A percentile compares a stretch with the other conserved stretches of the same genome.
Evolutionary conservation across 495 filamentous ascomycete genomes (phyloP).

Genomic region (Lasiosphaeria ovina): DNA sequence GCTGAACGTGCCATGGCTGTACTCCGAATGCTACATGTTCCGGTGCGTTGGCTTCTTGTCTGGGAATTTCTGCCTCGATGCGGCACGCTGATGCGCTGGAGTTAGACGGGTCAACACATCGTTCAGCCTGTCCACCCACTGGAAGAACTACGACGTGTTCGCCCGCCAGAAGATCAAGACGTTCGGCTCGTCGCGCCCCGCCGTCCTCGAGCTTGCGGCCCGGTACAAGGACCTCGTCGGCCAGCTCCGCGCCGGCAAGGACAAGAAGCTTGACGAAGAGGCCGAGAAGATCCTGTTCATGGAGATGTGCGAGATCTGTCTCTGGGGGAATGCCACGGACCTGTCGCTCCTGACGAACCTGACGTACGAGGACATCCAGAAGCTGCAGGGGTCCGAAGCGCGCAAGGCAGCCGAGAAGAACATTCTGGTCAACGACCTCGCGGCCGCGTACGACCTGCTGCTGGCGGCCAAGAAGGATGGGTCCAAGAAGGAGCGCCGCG

Average conservation of each 20-base stretch:
- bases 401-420: constrained; percentile 82
- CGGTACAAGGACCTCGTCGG: constrained; percentile 76
- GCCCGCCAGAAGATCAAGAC: constrained; percentile 86
- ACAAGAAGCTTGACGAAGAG: constrained; percentile 54
- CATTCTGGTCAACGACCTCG: constrained; percentile 82
- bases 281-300: constrained; percentile 76
- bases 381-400: constrained; percentile 84
- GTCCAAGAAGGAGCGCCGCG: constrained; percentile 55
- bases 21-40: constrained; percentile 92
- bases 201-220: constrained; percentile 89
- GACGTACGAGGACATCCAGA: constrained; percentile 94
- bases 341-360: constrained; percentile 85
- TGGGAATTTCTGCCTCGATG: too few relatives aligned
- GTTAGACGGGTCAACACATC: constrained; percentile 69
- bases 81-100: constrained; percentile 17
- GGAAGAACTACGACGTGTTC: constrained; percentile 93
- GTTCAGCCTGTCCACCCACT: constrained; percentile 75
- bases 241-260: constrained; percentile 50
- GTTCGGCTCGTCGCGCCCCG: constrained; percentile 87
- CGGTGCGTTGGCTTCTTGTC: constrained; percentile 42
- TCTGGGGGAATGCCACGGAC: constrained; percentile 98
- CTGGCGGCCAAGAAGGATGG: constrained; percentile 59
- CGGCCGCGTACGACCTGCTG: constrained; percentile 67
- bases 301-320: constrained; percentile 95
- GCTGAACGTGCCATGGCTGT: constrained; percentile 86